These are phyloP conservation scores for Leucocoprinus birnbaumii DNA, from an alignment of 768 basidiomycete species.

Conservation along the genomic window DNA sequence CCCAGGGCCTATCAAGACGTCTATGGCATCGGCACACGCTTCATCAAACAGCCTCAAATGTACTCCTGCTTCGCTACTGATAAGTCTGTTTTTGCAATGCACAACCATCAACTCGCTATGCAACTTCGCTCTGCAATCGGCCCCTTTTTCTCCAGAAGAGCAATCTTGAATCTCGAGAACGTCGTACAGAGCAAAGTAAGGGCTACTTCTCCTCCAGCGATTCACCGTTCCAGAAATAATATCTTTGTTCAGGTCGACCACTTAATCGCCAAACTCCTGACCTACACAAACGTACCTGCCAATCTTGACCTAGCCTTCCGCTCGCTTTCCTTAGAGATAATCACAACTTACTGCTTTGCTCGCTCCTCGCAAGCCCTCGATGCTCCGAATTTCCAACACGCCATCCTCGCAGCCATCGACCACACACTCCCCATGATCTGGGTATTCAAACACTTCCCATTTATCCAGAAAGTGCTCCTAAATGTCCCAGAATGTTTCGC, in stretches of 20 bases:
- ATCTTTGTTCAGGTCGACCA: constrained; percentile 27
- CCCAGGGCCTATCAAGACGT: constrained; percentile 37
- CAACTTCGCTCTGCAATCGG: constrained; percentile 32
- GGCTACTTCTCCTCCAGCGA: not conserved
- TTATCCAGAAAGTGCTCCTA: constrained; percentile 26
- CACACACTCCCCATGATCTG: constrained; percentile 33
- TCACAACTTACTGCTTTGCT: constrained; percentile 37
- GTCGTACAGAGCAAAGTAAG: constrained; percentile 31
- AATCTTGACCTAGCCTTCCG: constrained; percentile 38
- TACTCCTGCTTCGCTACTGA: constrained; percentile 36
- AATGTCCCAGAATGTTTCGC: constrained; percentile 31
- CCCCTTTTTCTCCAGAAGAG: constrained; percentile 37
- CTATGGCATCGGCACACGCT: constrained; percentile 33
- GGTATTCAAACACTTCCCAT: constrained; percentile 35
- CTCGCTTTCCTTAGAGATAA: constrained; percentile 34
- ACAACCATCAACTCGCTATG: constrained; percentile 30
- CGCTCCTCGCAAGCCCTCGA: constrained; percentile 26
- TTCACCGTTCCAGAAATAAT: too few species aligned
- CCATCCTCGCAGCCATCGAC: constrained; percentile 30
- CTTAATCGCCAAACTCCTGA: constrained; percentile 24
- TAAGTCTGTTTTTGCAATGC: constrained; percentile 32
- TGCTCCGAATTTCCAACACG: constrained; percentile 30
- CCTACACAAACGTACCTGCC: constrained; percentile 19
- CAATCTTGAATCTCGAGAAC: constrained; percentile 33
- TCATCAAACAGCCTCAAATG: constrained; percentile 31